Percentiles rank a stretch among this genome's conserved stretches.
These are phyloP conservation scores for Musa schizocarpa DNA, from an alignment of 176 grass and related monocot genomes.

Conservation along the genomic window DNA sequence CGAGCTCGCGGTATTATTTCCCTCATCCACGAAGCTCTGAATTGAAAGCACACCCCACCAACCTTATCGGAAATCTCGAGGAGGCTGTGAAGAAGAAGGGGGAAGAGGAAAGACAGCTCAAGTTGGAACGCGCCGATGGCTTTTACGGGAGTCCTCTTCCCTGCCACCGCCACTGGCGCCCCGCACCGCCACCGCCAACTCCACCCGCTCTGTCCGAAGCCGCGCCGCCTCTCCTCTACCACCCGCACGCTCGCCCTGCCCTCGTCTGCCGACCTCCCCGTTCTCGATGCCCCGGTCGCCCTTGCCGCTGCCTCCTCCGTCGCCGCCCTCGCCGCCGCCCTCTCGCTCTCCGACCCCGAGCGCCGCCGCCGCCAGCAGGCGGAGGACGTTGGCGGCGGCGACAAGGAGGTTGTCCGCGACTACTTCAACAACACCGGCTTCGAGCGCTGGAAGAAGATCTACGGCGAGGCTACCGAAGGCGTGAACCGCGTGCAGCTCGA, in stretches of 20 bases:
- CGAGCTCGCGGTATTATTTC: too few relatives aligned
- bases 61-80: background rate
- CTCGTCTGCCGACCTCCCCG: slow-evolving; percentile 24
- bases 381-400: slow-evolving; percentile 56
- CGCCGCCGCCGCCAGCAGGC: slow-evolving; percentile 54
- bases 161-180: slow-evolving; percentile 10
- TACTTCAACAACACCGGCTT: slow-evolving; percentile 98
- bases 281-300: slow-evolving; percentile 38
- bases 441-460: slow-evolving; percentile 87
- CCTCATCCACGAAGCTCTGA: too few relatives aligned
- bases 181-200: background rate
- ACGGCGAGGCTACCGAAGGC: slow-evolving; percentile 52
- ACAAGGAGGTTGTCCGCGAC: slow-evolving; percentile 80
- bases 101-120: background rate
- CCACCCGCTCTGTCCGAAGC: background rate
- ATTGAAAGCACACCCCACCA: too few relatives aligned
- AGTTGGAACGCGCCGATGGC: slow-evolving; percentile 31
- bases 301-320: slow-evolving; percentile 32
- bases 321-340: slow-evolving; percentile 25
- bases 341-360: slow-evolving; percentile 68
- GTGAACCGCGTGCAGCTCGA: slow-evolving; percentile 96
- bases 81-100: background rate
- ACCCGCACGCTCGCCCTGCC: slow-evolving; percentile 34
- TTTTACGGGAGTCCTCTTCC: slow-evolving; percentile 46
- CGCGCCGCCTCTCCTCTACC: slow-evolving; percentile 1